Evolutionary conservation across 176 grass and related monocot genomes (phyloP).

Genomic region (Eragrostis curvula): DNA sequence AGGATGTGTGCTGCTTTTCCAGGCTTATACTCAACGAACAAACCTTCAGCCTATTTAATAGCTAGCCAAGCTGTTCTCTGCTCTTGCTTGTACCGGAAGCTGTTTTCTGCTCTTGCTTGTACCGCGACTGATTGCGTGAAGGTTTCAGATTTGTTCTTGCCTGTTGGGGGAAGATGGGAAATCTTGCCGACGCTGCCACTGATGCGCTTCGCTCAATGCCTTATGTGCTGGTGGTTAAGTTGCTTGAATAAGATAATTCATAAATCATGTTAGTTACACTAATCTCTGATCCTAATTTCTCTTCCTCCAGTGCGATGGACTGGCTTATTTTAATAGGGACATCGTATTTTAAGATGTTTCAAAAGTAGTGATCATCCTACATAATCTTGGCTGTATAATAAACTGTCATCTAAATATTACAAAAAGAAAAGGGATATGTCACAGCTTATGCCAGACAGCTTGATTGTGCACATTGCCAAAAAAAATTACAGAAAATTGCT

Average conservation of each 20-base stretch:
- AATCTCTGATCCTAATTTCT: not conserved
- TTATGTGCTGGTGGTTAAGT: not conserved
- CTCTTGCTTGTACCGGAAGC: conserved; percentile 32
- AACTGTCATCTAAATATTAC: not conserved
- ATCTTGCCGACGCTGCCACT: too few relatives aligned
- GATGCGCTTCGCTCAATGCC: not conserved
- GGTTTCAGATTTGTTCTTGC: not conserved
- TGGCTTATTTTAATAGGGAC: not conserved
- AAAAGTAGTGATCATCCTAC: not conserved
- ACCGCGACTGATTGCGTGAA: not conserved
- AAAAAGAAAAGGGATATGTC: not conserved
- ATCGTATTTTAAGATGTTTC: not conserved
- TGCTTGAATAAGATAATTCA: not conserved
- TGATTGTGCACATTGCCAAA: not conserved
- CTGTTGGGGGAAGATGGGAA: conserved; percentile 3
- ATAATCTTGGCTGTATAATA: not conserved
- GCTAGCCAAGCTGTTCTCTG: conserved; percentile 20
- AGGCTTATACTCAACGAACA: not conserved
- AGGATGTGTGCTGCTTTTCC: not conserved
- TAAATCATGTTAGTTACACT: conserved; percentile 2
- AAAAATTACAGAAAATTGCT: not conserved
- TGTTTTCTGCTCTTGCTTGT: conserved; percentile 36
- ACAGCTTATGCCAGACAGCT: conserved; percentile 9
- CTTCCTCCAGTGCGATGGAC: not conserved
- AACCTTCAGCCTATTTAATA: conserved; percentile 22